A percentile compares a stretch with the other conserved stretches of the same genome.
These are phyloP conservation scores for Inosperma sp. DNA, from an alignment of 768 basidiomycete genomes.

Conservation along the genomic window DNA sequence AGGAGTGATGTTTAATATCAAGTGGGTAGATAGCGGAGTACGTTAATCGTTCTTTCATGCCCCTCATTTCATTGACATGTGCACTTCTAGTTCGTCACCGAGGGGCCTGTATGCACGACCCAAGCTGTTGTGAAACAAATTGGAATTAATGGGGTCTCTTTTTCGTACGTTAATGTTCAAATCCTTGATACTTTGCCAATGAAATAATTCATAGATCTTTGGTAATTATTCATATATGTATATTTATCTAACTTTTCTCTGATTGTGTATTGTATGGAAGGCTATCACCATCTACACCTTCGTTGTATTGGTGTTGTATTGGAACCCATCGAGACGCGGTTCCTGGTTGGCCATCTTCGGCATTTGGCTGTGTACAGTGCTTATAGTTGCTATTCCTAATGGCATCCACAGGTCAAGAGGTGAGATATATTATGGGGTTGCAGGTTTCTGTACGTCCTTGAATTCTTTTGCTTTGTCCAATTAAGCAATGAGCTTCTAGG, in stretches of 20 bases:
- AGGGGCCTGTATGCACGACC: conserved; percentile 37
- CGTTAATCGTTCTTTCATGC: conserved; percentile 6
- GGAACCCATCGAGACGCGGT: conserved; percentile 28
- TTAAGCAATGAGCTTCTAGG: not conserved
- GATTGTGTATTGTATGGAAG: conserved; percentile 16
- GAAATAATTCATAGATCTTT: too few species aligned
- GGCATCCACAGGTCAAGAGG: conserved; percentile 28
- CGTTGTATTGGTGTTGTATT: conserved; percentile 41
- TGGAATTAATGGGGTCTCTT: too few species aligned
- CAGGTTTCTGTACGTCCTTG: conserved; percentile 21
- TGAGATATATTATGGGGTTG: conserved; percentile 38
- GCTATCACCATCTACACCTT: conserved; percentile 50
- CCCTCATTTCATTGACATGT: not conserved
- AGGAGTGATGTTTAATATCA: conserved; percentile 39
- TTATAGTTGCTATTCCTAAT: conserved; percentile 37
- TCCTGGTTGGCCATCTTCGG: conserved; percentile 30
- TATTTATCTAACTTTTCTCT: too few species aligned
- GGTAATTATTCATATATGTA: too few species aligned
- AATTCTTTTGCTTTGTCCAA: not conserved
- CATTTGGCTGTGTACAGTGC: conserved; percentile 37
- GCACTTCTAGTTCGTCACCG: conserved; percentile 25
- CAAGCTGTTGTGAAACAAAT: too few species aligned
- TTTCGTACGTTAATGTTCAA: too few species aligned
- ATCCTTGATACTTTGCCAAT: too few species aligned
- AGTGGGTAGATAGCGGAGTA: conserved; percentile 38